Conservation (phyloP, 441 rosid genomes). For the Hura crepitans region DNA sequence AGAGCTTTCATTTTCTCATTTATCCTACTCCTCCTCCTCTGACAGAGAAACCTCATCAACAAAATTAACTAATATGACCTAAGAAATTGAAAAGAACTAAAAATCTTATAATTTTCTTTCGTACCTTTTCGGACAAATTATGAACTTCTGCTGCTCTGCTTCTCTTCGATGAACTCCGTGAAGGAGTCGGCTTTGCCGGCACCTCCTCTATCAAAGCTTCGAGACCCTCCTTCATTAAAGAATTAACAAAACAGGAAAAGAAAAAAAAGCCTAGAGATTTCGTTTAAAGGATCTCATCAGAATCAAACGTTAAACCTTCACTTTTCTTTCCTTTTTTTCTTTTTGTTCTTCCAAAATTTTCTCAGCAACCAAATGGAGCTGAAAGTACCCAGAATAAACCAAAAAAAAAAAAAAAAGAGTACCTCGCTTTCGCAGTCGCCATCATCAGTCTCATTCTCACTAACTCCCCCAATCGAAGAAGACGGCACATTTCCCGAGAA, state of each 20-base stretch:
- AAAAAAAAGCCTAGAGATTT: not conserved
- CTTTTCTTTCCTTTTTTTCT: not conserved
- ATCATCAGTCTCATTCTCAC: conserved; percentile 55
- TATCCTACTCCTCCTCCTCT: conserved; percentile 87
- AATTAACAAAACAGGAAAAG: not conserved
- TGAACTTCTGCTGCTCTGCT: conserved; percentile 76
- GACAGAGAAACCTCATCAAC: conserved; percentile 7
- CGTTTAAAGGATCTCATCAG: too few species aligned
- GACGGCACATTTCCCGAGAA: conserved; percentile 34
- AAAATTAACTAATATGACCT: not conserved
- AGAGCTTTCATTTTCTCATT: conserved; percentile 92
- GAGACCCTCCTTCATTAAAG: conserved; percentile 47
- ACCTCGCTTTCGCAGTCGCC: conserved; percentile 86
- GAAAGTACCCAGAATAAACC: conserved; percentile 2
- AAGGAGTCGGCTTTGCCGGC: conserved; percentile 38
- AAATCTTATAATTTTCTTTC: too few species aligned
- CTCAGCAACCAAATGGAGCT: conserved; percentile 21
- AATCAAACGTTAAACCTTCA: not conserved
- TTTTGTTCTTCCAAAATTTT: conserved; percentile 7
- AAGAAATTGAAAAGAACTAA: not conserved
- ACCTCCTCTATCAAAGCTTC: conserved; percentile 56
- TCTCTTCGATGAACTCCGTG: conserved; percentile 61
- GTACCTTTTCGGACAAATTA: conserved; percentile 73
- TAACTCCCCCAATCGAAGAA: conserved; percentile 45
- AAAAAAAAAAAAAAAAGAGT: not conserved